Percentiles rank a stretch among this genome's conserved stretches.
These are phyloP conservation scores for Mycena citricolor DNA, from an alignment of 1,284 basidiomycete species.

Conservation along the genomic window DNA sequence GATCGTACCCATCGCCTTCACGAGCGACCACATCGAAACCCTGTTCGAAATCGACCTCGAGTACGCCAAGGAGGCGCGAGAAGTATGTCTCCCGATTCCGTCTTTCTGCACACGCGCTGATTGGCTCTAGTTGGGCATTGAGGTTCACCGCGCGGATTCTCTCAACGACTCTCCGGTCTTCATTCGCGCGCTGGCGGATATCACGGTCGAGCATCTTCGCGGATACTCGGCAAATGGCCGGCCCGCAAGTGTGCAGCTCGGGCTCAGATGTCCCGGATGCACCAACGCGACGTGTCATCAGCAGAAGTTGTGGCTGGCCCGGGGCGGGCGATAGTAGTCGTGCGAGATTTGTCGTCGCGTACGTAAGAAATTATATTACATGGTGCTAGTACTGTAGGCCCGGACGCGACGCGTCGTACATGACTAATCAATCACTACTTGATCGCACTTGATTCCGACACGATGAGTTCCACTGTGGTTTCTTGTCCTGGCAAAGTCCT, in stretches of 20 bases:
- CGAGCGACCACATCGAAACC: constrained; percentile 99
- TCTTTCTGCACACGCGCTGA: constrained; percentile 6
- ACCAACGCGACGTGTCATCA: constrained; percentile 84
- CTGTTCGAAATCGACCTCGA: constrained; percentile 96
- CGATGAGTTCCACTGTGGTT: constrained; percentile 60
- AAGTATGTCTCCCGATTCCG: constrained; percentile 56
- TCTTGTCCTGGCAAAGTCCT: constrained; percentile 97
- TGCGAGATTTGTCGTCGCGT: constrained; percentile 24
- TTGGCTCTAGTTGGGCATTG: constrained; percentile 75
- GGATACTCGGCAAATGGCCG: constrained; percentile 57
- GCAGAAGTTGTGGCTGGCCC: constrained; percentile 88
- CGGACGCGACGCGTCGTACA: constrained; percentile 7
- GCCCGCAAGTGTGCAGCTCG: constrained; percentile 79
- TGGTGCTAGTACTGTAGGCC: no score
- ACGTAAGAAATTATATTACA: constrained; percentile 6
- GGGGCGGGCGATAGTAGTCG: constrained; percentile 41
- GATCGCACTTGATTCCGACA: constrained; percentile 2
- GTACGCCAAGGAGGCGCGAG: constrained; percentile 86
- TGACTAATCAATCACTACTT: no score
- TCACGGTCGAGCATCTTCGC: constrained; percentile 80
- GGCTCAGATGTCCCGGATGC: constrained; percentile 91
- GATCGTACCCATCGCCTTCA: constrained; percentile 96
- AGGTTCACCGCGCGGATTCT: constrained; percentile 90
- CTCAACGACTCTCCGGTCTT: constrained; percentile 98
- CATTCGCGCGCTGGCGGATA: constrained; percentile 93